These are phyloP conservation scores for Thuja plicata DNA, from an alignment of 83 land plant species.

Conservation along the genomic window DNA sequence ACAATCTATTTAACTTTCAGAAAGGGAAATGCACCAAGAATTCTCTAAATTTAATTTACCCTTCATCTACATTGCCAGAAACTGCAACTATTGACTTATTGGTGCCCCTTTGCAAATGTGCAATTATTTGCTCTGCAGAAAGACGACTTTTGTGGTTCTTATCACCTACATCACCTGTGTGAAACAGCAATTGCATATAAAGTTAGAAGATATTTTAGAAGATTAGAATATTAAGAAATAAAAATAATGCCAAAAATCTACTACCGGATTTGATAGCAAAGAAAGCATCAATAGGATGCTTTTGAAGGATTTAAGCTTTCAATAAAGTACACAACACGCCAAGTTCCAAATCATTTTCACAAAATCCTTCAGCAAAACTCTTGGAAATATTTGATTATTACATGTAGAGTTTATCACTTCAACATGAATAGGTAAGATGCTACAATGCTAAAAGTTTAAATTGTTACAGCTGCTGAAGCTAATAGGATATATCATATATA, in stretches of 20 bases:
- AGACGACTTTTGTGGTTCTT: conserved; percentile 12
- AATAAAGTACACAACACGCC: not conserved
- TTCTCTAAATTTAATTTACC: not conserved
- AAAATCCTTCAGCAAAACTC: not conserved
- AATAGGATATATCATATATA: not conserved
- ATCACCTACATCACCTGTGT: conserved; percentile 26
- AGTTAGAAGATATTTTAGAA: not conserved
- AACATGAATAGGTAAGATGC: not conserved
- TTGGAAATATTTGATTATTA: not conserved
- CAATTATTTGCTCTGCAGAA: conserved; percentile 18
- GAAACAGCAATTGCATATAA: not conserved
- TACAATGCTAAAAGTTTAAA: not conserved
- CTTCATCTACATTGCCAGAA: conserved; percentile 24
- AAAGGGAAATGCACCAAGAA: not conserved
- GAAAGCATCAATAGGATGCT: not conserved
- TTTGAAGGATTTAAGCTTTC: not conserved
- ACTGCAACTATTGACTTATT: conserved; percentile 17
- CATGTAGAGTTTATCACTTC: not conserved
- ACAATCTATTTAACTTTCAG: not conserved
- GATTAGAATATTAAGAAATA: not conserved
- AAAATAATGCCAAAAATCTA: not conserved
- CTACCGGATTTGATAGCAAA: not conserved
- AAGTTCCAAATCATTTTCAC: not conserved
- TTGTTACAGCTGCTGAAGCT: not conserved
- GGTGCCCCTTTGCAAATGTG: not conserved